These are phyloP conservation scores for Kokia cookei DNA, from an alignment of 441 rosid genomes.

Conservation along the genomic window DNA sequence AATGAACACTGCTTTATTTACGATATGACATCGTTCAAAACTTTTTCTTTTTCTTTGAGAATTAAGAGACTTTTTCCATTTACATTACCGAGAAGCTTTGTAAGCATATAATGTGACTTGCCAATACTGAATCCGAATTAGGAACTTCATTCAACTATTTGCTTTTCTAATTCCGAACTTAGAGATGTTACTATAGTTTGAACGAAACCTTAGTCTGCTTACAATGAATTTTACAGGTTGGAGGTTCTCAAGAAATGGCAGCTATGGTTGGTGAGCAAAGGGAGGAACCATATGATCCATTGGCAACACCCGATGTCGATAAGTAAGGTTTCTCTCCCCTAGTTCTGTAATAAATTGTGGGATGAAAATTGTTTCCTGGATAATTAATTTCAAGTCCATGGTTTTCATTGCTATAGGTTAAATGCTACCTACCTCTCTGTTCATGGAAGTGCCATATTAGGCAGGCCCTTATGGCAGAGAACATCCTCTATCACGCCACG, in stretches of 20 bases:
- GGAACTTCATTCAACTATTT: background rate
- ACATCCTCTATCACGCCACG: conserved; percentile 47
- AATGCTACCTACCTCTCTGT: conserved; percentile 71
- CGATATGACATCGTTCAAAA: background rate
- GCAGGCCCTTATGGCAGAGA: conserved; percentile 66
- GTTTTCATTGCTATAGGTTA: conserved; percentile 46
- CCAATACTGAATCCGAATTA: background rate
- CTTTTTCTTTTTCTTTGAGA: background rate
- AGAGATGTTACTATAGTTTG: background rate
- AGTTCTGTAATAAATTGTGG: background rate
- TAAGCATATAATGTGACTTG: background rate
- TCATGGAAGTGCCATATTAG: conserved; percentile 70
- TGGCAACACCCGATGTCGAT: conserved; percentile 83
- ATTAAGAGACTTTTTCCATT: background rate
- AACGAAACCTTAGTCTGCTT: background rate
- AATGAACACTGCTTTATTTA: background rate
- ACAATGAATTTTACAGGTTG: conserved; percentile 43
- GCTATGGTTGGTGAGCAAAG: conserved; percentile 54
- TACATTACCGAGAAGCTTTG: background rate
- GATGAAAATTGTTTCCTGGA: conserved; percentile 3
- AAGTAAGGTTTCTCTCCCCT: conserved; percentile 35
- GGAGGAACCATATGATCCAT: conserved; percentile 71
- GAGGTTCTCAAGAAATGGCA: conserved; percentile 59
- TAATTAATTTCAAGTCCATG: conserved; percentile 7
- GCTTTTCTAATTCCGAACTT: background rate